These are phyloP conservation scores for Quillaja saponaria DNA, from an alignment of 306 rosid species.

Conservation along the genomic window DNA sequence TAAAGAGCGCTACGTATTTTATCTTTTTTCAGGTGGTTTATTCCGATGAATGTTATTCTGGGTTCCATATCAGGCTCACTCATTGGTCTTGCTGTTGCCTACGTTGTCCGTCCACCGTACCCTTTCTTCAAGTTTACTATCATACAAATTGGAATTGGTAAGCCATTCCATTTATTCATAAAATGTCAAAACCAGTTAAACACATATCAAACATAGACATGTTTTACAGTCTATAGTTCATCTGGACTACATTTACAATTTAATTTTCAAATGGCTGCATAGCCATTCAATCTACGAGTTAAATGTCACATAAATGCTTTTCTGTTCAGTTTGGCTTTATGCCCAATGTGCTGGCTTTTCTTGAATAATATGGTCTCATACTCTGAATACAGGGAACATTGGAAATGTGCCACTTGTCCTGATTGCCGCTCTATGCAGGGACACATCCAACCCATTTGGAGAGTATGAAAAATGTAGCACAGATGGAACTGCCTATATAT, in stretches of 20 bases:
- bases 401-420: conserved; percentile 98
- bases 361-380: conserved; percentile 10
- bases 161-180: conserved; percentile 4
- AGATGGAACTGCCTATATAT: conserved; percentile 91
- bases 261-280: background rate
- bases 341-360: conserved; percentile 17
- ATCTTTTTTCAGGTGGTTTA: conserved; percentile 88
- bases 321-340: conserved; percentile 16
- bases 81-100: conserved; percentile 80
- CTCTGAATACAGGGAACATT: conserved; percentile 76
- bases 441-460: conserved; percentile 78
- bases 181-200: too few relatives aligned
- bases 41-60: conserved; percentile 81
- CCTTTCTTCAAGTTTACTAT: conserved; percentile 94
- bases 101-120: conserved; percentile 75
- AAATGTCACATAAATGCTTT: background rate
- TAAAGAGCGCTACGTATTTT: background rate
- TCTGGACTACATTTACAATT: background rate
- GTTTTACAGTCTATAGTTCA: background rate
- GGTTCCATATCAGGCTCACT: conserved; percentile 68
- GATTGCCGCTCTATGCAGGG: conserved; percentile 88
- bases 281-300: background rate
- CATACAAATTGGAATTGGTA: conserved; percentile 91
- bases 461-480: conserved; percentile 69
- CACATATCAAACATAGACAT: too few relatives aligned